These are phyloP conservation scores for Clitopilus passeckerianus DNA, from an alignment of 768 basidiomycete genomes.

Conservation along the genomic window DNA sequence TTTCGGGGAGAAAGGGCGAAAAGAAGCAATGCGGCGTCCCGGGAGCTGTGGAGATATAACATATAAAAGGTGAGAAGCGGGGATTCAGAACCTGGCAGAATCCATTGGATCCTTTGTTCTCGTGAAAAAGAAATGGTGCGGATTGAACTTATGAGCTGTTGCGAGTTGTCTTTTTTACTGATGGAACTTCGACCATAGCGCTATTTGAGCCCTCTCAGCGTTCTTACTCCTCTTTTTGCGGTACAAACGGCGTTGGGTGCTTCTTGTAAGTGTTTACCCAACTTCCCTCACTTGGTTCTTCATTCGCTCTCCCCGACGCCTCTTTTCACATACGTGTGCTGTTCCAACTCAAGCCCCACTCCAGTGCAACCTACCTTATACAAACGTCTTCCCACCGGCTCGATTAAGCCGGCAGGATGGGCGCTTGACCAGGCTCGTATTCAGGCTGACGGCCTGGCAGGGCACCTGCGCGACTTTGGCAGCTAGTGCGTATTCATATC, in stretches of 20 bases:
- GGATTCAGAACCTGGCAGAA: too few species aligned
- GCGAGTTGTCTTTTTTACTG: neutral
- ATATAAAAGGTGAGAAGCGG: too few species aligned
- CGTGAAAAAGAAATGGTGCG: neutral
- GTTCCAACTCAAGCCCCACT: too few species aligned
- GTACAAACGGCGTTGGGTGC: neutral
- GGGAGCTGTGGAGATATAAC: too few species aligned
- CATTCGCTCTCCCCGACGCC: too few species aligned
- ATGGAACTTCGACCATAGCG: neutral
- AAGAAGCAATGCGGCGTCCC: too few species aligned
- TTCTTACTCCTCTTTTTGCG: neutral
- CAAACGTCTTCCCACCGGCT: conserved; percentile 25
- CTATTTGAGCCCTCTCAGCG: neutral
- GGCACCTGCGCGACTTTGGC: conserved; percentile 34
- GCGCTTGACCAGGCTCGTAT: conserved; percentile 33
- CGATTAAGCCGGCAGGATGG: conserved; percentile 35
- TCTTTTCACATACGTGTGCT: too few species aligned
- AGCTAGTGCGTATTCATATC: conserved; percentile 23
- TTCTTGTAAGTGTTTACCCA: neutral
- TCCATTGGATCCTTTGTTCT: too few species aligned
- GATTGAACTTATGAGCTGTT: neutral
- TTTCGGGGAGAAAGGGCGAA: too few species aligned
- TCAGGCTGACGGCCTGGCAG: conserved; percentile 35
- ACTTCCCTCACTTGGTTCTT: too few species aligned
- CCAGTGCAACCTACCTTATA: conserved; percentile 26